Conservation (phyloP, 495 filamentous ascomycete species). For the Penicillium bialowiezense region DNA sequence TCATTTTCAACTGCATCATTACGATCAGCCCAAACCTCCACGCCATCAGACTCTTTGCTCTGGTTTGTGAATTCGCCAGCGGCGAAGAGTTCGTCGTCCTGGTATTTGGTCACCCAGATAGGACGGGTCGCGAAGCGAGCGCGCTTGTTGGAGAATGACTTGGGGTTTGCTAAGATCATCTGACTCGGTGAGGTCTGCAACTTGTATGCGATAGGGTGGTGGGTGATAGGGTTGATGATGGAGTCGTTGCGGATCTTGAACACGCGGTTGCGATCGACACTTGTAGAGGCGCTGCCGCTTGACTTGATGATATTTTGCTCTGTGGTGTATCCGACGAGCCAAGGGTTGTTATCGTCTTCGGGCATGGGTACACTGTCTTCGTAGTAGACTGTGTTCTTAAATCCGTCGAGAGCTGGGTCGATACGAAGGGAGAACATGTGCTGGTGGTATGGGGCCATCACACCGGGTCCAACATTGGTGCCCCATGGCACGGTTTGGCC, state of each 20-base stretch:
- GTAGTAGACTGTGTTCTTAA: slow-evolving; percentile 64
- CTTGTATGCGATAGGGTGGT: slow-evolving; percentile 77
- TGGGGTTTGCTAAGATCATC: slow-evolving; percentile 68
- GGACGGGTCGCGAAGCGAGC: slow-evolving; percentile 81
- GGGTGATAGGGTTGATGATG: slow-evolving; percentile 68
- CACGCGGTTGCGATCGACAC: slow-evolving; percentile 60
- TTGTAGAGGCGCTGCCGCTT: slow-evolving; percentile 63
- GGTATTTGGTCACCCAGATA: slow-evolving; percentile 79
- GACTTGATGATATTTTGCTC: slow-evolving; percentile 57
- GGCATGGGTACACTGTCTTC: slow-evolving; percentile 74
- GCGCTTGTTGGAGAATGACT: slow-evolving; percentile 68
- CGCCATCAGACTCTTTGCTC: slow-evolving; percentile 54
- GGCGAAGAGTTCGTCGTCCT: slow-evolving; percentile 77
- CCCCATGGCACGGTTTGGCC: slow-evolving; percentile 65
- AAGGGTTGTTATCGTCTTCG: slow-evolving; percentile 68
- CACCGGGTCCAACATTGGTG: slow-evolving; percentile 82
- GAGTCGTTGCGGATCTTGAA: slow-evolving; percentile 82
- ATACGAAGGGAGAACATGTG: slow-evolving; percentile 90
- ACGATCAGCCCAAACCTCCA: slow-evolving; percentile 40
- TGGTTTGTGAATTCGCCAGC: slow-evolving; percentile 90
- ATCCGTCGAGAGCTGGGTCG: slow-evolving; percentile 78
- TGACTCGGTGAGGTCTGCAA: slow-evolving; percentile 71
- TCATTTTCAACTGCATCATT: slow-evolving; percentile 49
- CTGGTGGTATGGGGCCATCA: slow-evolving; percentile 76
- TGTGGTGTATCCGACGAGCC: slow-evolving; percentile 71